Percentiles rank a stretch among this genome's conserved stretches.
phyloP scores from a whole-genome alignment of 495 filamentous ascomycete genomes.

The Annulohypoxylon maeteangense region DNA sequence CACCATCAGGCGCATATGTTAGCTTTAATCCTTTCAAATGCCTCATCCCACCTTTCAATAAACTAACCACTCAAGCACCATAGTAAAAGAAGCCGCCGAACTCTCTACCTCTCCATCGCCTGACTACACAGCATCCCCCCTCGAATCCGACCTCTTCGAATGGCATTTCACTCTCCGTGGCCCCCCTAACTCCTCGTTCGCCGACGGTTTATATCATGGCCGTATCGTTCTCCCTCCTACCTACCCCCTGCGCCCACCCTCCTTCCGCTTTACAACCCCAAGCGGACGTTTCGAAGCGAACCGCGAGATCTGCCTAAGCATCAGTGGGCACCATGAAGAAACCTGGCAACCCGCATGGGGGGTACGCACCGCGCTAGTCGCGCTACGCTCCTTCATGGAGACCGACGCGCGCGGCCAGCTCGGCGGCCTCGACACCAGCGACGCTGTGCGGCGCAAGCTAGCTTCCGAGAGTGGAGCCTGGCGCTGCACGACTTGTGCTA shows the following conservation, averaged over 20 bases:
- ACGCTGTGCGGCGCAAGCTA: conserved; percentile 69
- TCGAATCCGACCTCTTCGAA: conserved; percentile 92
- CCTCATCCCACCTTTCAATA: conserved; percentile 20
- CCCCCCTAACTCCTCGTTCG: conserved; percentile 83
- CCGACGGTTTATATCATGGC: conserved; percentile 88
- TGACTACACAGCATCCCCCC: conserved; percentile 82
- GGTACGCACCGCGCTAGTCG: conserved; percentile 79
- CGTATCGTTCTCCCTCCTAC: conserved; percentile 88
- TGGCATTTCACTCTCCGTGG: conserved; percentile 99
- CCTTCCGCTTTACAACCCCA: conserved; percentile 93
- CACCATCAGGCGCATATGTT: conserved; percentile 82
- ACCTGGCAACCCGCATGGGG: conserved; percentile 99
- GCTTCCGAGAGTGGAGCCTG: conserved; percentile 70
- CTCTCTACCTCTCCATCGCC: conserved; percentile 79
- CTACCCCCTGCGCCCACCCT: conserved; percentile 90
- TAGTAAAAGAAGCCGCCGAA: conserved; percentile 87
- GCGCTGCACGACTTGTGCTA: conserved; percentile 72
- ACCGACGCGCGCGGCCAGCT: conserved; percentile 81
- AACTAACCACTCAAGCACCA: conserved; percentile 41
- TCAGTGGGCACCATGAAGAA: conserved; percentile 95
- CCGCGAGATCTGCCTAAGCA: conserved; percentile 94
- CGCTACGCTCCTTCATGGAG: conserved; percentile 78
- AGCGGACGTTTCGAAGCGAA: conserved; percentile 95
- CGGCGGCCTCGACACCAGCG: conserved; percentile 81
- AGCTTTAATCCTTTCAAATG: conserved; percentile 31